Percentiles rank a stretch among this genome's conserved stretches.
These are phyloP conservation scores for Davidsoniella virescens DNA, from an alignment of 2,329 filamentous ascomycete species.

Conservation along the genomic window DNA sequence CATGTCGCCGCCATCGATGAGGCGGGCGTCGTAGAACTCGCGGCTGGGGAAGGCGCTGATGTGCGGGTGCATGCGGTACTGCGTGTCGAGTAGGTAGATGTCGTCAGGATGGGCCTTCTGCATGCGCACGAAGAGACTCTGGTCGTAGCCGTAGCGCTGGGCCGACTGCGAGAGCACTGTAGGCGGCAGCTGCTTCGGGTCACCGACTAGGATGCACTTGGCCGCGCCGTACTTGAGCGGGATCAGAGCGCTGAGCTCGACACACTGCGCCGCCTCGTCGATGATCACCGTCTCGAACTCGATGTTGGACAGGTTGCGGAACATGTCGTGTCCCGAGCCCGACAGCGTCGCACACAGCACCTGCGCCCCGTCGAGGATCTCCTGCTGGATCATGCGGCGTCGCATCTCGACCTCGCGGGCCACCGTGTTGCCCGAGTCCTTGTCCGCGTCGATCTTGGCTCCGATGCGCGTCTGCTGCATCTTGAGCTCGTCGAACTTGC, in stretches of 20 bases:
- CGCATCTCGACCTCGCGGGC: conserved; percentile 76
- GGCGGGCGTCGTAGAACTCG: conserved; percentile 79
- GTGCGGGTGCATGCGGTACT: conserved; percentile 98
- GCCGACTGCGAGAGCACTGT: conserved; percentile 92
- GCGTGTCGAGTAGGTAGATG: conserved; percentile 87
- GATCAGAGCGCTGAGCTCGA: conserved; percentile 90
- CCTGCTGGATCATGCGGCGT: conserved; percentile 70
- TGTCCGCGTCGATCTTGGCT: conserved; percentile 69
- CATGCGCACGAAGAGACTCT: conserved; percentile 97
- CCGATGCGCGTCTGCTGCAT: conserved; percentile 58
- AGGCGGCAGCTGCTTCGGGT: conserved; percentile 91
- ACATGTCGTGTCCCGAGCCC: conserved; percentile 93
- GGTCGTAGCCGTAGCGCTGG: conserved; percentile 84
- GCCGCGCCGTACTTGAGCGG: conserved; percentile 93
- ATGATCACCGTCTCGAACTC: conserved; percentile 98
- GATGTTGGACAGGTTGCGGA: conserved; percentile 77
- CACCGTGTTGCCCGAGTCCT: conserved; percentile 68
- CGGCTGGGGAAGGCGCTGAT: conserved; percentile 82
- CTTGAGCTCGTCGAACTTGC: conserved; percentile 64
- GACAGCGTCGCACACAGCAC: conserved; percentile 91
- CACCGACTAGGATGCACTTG: conserved; percentile 92
- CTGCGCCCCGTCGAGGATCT: conserved; percentile 78
- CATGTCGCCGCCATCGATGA: conserved; percentile 80
- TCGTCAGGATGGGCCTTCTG: conserved; percentile 78
- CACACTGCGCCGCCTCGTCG: conserved; percentile 94